phyloP scores from a whole-genome alignment of 129 eudicot genomes.

The Flaveria brownii region DNA sequence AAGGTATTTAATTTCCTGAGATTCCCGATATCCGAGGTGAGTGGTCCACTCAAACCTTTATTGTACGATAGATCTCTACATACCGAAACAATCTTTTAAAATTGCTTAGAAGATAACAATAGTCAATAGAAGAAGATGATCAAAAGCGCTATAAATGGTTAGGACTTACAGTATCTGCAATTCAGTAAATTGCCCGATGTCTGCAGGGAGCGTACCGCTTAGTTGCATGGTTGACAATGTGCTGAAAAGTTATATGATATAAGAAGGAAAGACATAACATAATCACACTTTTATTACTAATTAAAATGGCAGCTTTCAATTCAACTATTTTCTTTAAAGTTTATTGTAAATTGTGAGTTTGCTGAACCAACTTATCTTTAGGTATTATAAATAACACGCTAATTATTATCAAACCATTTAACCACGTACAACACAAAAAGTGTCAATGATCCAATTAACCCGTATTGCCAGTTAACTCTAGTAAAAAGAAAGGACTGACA shows the following conservation, averaged over 20 bases:
- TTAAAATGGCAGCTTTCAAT: background rate
- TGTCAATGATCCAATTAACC: background rate
- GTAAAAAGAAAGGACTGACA: constrained; percentile 35
- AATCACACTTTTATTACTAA: background rate
- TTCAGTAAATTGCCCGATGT: constrained; percentile 55
- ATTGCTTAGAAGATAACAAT: background rate
- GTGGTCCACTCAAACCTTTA: constrained; percentile 60
- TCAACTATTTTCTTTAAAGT: background rate
- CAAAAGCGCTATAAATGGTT: background rate
- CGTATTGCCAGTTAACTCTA: background rate
- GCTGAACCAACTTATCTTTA: background rate
- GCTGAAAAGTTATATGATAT: constrained; percentile 39
- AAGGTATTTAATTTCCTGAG: constrained; percentile 55
- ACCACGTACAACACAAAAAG: background rate
- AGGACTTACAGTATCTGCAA: constrained; percentile 57
- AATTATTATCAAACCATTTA: too few species aligned
- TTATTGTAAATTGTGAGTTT: too few species aligned
- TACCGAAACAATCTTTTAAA: background rate
- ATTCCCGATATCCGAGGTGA: constrained; percentile 67
- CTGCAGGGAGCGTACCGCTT: constrained; percentile 56
- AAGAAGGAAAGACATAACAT: background rate
- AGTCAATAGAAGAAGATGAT: background rate
- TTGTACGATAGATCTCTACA: constrained; percentile 90
- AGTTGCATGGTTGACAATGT: constrained; percentile 54
- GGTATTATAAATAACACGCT: background rate